Evolutionary conservation across 2,329 filamentous ascomycete genomes (phyloP).

Genomic region (Fusarium dimerum): DNA sequence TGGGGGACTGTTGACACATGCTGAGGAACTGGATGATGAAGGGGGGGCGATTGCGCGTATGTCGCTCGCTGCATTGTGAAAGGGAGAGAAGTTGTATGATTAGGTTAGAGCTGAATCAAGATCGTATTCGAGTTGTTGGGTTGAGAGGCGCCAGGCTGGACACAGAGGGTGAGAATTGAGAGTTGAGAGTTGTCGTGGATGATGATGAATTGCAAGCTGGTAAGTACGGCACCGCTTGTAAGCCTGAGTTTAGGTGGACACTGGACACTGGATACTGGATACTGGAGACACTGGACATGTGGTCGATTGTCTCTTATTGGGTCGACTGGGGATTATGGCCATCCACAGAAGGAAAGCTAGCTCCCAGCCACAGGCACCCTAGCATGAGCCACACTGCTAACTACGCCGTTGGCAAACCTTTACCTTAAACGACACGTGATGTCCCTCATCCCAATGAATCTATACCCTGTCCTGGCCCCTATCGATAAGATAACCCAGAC

Average conservation of each 20-base stretch:
- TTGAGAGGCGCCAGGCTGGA: no score
- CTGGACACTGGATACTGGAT: no score
- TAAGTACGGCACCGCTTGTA: neutral
- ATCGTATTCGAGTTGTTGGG: conserved; percentile 5
- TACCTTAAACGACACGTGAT: conserved; percentile 22
- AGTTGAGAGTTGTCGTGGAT: conserved; percentile 4
- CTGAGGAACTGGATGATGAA: conserved; percentile 96
- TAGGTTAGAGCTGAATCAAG: no score
- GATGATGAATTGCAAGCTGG: conserved; percentile 23
- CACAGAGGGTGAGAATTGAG: no score
- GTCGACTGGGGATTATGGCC: conserved; percentile 24
- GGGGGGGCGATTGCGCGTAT: conserved; percentile 86
- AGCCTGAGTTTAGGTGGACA: no score
- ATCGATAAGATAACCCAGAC: conserved; percentile 16
- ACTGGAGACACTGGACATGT: no score
- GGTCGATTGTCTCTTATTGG: conserved; percentile 35
- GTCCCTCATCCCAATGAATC: neutral
- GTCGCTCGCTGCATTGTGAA: conserved; percentile 79
- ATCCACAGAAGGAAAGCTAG: conserved; percentile 11
- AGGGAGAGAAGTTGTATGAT: neutral
- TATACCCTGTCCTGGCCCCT: neutral
- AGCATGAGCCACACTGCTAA: conserved; percentile 9
- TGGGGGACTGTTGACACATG: conserved; percentile 98
- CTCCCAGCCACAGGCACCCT: conserved; percentile 5
- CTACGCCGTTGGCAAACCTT: neutral